Evolutionary conservation across 345 rosid species (phyloP).

Genomic region (Brassica nigra): DNA sequence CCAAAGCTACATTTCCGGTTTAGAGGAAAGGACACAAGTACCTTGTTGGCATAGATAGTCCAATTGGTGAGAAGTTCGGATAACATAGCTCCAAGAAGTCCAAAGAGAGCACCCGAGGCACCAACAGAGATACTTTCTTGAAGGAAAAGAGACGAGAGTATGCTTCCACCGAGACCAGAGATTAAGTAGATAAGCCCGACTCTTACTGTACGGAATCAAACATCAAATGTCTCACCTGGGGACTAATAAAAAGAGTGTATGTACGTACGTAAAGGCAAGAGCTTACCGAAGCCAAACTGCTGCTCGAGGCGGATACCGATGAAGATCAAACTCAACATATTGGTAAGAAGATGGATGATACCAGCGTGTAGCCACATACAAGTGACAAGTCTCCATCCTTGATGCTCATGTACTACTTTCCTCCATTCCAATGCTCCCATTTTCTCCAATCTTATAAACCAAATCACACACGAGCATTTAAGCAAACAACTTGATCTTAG

Average conservation of each 20-base stretch:
- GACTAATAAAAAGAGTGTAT: background rate
- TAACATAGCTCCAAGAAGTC: constrained; percentile 94
- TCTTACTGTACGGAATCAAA: constrained; percentile 51
- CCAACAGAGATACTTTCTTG: constrained; percentile 83
- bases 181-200: constrained; percentile 74
- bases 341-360: constrained; percentile 82
- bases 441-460: constrained; percentile 64
- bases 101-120: constrained; percentile 98
- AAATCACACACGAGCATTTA: no score
- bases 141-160: constrained; percentile 72
- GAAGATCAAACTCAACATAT: constrained; percentile 82
- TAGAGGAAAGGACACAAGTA: constrained; percentile 13
- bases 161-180: constrained; percentile 89
- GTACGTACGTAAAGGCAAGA: background rate
- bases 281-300: constrained; percentile 87
- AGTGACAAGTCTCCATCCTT: constrained; percentile 88
- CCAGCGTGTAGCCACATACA: constrained; percentile 98
- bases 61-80: constrained; percentile 97
- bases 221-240: background rate
- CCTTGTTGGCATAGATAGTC: constrained; percentile 94
- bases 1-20: background rate
- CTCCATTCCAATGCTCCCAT: constrained; percentile 80
- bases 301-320: constrained; percentile 93
- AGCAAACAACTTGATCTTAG: no score
- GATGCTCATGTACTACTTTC: constrained; percentile 68